Percentiles rank a stretch among this genome's conserved stretches.
Evolutionary conservation across 1,139 yeast species (phyloP).

Genomic region (Lodderomyces theae): DNA sequence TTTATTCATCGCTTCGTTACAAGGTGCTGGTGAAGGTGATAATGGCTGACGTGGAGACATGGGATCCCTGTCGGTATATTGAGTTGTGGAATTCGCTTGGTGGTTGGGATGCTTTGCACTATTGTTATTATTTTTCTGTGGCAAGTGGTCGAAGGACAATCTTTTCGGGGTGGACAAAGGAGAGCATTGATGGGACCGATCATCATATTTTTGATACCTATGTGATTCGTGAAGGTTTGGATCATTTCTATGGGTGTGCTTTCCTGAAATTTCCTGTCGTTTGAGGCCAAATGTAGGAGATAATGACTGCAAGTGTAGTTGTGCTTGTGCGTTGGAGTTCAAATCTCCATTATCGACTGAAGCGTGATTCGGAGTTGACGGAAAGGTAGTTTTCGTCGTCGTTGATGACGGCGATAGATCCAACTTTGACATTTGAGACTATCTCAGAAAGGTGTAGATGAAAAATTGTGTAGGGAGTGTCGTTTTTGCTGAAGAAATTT

Average conservation of each 20-base stretch:
- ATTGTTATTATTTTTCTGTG: neutral
- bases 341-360: neutral
- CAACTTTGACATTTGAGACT: conserved; percentile 1
- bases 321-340: neutral
- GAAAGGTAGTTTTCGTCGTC: neutral
- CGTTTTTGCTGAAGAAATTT: no score
- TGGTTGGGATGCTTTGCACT: neutral
- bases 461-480: no score
- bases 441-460: no score
- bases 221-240: neutral
- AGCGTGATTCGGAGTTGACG: neutral
- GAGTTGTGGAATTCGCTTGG: neutral
- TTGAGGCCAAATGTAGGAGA: conserved; percentile 2
- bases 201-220: neutral
- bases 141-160: conserved; percentile 12
- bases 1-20: neutral
- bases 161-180: conserved; percentile 12
- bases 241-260: neutral
- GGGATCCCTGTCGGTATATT: neutral
- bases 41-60: neutral
- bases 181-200: conserved; percentile 3
- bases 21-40: neutral
- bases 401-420: neutral
- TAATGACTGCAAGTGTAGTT: neutral
- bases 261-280: neutral